phyloP scores from a whole-genome alignment of 352 stramenopile genomes.

The Peronospora belbahrii region DNA sequence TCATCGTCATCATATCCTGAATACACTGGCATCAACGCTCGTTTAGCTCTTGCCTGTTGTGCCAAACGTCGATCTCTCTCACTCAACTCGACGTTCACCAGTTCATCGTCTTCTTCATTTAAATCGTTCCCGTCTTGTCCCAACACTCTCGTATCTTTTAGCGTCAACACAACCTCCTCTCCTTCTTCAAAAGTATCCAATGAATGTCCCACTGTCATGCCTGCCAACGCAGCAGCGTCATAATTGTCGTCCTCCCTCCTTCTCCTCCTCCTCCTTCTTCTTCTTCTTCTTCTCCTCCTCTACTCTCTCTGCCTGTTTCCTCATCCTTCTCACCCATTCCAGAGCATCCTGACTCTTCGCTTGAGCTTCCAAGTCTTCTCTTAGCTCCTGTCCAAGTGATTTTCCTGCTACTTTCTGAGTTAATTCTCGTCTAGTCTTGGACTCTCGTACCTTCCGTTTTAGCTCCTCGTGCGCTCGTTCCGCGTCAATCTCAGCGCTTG shows the following conservation, averaged over 20 bases:
- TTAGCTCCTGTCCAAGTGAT: conserved; percentile 68
- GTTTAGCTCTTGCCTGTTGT: conserved; percentile 34
- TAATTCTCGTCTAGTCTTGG: conserved; percentile 60
- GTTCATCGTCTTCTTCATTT: conserved; percentile 69
- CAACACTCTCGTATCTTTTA: conserved; percentile 88
- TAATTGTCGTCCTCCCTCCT: conserved; percentile 36
- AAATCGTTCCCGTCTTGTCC: conserved; percentile 73
- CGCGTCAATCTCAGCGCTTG: conserved; percentile 37
- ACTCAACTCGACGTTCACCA: conserved; percentile 81
- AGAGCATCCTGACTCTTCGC: conserved; percentile 32
- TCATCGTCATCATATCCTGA: conserved; percentile 95
- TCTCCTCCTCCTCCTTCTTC: conserved; percentile 5
- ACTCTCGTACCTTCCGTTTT: conserved; percentile 53
- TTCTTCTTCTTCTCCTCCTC: conserved; percentile 8
- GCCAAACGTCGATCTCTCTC: conserved; percentile 54
- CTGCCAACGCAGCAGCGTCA: conserved; percentile 64
- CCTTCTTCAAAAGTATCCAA: conserved; percentile 84
- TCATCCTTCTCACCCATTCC: conserved; percentile 68
- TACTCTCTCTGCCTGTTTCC: conserved; percentile 10
- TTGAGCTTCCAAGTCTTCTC: conserved; percentile 13
- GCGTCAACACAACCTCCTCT: conserved; percentile 89
- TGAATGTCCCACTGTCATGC: conserved; percentile 88
- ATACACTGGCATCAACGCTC: conserved; percentile 81
- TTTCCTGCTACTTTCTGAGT: conserved; percentile 59
- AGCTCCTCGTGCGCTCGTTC: conserved; percentile 43